phyloP scores from a whole-genome alignment of 495 filamentous ascomycete genomes.

The Annulohypoxylon nitens region DNA sequence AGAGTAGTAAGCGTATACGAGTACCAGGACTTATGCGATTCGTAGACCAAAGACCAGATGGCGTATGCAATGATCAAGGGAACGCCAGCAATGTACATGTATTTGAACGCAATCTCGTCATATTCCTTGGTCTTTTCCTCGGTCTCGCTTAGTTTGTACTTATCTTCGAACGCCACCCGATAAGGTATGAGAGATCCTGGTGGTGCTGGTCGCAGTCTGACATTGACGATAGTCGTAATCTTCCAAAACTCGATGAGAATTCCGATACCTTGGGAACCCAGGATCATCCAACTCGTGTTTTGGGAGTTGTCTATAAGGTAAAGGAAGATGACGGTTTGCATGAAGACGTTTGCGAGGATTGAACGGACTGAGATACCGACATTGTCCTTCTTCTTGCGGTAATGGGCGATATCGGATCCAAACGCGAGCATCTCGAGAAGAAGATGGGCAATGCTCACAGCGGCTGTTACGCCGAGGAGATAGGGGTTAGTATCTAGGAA shows the following conservation, averaged over 20 bases:
- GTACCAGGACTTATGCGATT: constrained; percentile 98
- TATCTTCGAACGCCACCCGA: constrained; percentile 91
- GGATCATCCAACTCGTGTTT: constrained; percentile 98
- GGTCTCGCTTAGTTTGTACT: constrained; percentile 93
- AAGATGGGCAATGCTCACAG: constrained; percentile 92
- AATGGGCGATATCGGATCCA: constrained; percentile 97
- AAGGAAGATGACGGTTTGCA: constrained; percentile 96
- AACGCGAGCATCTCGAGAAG: constrained; percentile 96
- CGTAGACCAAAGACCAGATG: constrained; percentile 88
- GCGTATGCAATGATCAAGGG: constrained; percentile 92
- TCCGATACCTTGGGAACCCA: constrained; percentile 91
- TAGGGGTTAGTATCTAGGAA: constrained; percentile 94
- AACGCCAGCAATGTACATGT: constrained; percentile 91
- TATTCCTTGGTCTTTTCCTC: constrained; percentile 99
- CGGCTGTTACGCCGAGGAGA: constrained; percentile 83
- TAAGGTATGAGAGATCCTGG: constrained; percentile 82
- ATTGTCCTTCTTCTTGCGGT: constrained; percentile 99
- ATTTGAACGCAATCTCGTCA: constrained; percentile 96
- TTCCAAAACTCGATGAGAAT: constrained; percentile 98
- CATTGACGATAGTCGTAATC: constrained; percentile 95
- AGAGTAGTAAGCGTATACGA: constrained; percentile 89
- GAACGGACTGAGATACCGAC: constrained; percentile 95
- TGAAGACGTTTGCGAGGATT: constrained; percentile 97
- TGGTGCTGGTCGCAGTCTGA: constrained; percentile 78
- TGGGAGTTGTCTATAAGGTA: constrained; percentile 99